Percentiles rank a stretch among this genome's conserved stretches.
Conservation (phyloP, 257 asterid genomes). For the Perilla frutescens region DNA sequence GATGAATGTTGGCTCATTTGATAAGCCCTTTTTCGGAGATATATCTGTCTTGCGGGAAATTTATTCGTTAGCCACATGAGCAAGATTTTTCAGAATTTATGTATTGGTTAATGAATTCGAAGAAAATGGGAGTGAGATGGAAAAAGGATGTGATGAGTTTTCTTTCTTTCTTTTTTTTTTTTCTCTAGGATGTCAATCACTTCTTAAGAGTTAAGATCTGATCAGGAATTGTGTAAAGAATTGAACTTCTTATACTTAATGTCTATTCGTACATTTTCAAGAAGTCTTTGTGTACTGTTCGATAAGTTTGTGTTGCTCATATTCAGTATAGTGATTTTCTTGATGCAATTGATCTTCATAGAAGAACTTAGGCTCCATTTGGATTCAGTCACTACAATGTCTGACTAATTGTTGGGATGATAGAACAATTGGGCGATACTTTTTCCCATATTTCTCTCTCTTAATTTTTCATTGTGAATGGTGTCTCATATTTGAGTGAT, state of each 20-base stretch:
- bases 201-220: not conserved
- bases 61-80: not conserved
- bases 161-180: not conserved
- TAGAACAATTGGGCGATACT: not conserved
- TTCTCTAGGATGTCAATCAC: constrained; percentile 1
- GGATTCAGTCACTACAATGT: not conserved
- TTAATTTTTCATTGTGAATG: not conserved
- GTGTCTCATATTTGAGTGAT: not conserved
- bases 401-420: not conserved
- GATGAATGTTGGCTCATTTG: constrained; percentile 29
- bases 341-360: constrained; percentile 1
- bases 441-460: not conserved
- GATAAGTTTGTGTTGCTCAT: not conserved
- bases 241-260: not conserved
- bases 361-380: not conserved
- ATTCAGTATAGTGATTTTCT: not conserved
- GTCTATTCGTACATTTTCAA: not conserved
- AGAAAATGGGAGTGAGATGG: constrained; percentile 5
- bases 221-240: not conserved
- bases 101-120: not conserved
- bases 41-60: not conserved
- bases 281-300: not conserved
- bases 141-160: constrained; percentile 6
- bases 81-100: not conserved
- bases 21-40: constrained; percentile 15